A percentile compares a stretch with the other conserved stretches of the same genome.
phyloP scores from a whole-genome alignment of 305 asterid genomes.

The Plantago rigida region DNA sequence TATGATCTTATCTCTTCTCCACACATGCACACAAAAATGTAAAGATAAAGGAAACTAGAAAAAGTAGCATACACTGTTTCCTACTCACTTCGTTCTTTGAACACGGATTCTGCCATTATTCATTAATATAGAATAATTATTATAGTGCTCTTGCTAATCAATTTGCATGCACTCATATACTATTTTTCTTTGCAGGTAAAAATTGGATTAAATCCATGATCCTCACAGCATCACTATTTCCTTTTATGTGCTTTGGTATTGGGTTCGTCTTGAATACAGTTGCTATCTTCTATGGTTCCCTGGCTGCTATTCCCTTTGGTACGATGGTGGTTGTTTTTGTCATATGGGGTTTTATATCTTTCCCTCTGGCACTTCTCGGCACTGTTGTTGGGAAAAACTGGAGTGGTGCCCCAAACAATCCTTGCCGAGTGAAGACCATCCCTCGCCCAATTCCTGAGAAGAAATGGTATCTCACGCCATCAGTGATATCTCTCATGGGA shows the following conservation, averaged over 20 bases:
- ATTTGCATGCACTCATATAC: conserved; percentile 17
- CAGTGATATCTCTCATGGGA: conserved; percentile 55
- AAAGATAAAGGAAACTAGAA: neutral
- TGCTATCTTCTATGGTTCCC: conserved; percentile 57
- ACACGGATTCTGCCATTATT: conserved; percentile 2
- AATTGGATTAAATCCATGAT: conserved; percentile 60
- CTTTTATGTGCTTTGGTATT: conserved; percentile 55
- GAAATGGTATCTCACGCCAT: conserved; percentile 64
- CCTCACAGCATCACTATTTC: conserved; percentile 64
- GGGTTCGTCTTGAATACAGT: conserved; percentile 48
- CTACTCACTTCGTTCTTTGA: neutral
- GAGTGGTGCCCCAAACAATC: conserved; percentile 63
- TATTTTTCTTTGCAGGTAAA: conserved; percentile 38
- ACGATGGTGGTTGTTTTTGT: conserved; percentile 56
- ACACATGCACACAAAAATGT: neutral
- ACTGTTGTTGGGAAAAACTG: conserved; percentile 64
- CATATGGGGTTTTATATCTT: conserved; percentile 60
- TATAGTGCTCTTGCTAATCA: conserved; percentile 7
- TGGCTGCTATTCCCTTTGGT: conserved; percentile 58
- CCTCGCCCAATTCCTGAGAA: conserved; percentile 81
- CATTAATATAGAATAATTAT: conserved; percentile 9
- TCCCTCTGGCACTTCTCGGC: conserved; percentile 59
- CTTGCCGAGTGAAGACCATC: conserved; percentile 63
- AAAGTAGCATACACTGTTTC: neutral
- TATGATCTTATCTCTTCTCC: conserved; percentile 20